Evolutionary conservation across 208 protist genomes (phyloP), one percentile per base, ranked within the genome.

Genomic region (Leishmania mexicana): DNA sequence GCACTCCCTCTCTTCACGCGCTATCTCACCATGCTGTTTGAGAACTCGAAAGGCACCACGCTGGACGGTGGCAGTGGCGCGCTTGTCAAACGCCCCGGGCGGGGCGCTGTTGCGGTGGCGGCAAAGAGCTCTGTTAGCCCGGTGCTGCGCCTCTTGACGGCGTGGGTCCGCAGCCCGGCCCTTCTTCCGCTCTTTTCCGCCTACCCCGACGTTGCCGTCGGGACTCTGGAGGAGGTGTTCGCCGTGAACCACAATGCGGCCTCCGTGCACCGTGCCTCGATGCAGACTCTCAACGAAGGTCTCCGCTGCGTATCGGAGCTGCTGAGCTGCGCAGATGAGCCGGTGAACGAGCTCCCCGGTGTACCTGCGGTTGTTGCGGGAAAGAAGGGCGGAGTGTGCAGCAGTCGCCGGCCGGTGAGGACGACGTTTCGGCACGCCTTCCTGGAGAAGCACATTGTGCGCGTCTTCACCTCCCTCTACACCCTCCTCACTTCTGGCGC

Each of bases 251-350:
- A 77, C 51, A 51, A 42, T 60, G 60, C 78, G 17, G 35, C 70
- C 15, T 77, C 84, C 11, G 76, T 90, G 40, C 88, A 91, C 73
- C 87, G 88, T 31, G 84, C 89, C 42, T 84, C 88, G 0, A 76
- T 77, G 5, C 79, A 88, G 42, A 76, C 87, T 28, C 73, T 97
- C 17, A 85, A 89, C 81, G 87, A 93, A 38, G 94, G 89, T 60
- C 84, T 97, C n/a, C 87, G 89, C 78, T 95, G 88, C 81, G 78
- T 97, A n/a, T 89, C 90, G 11, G 84, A 91, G 76, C 85, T 97
- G 72, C 88, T 97, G 31, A 77, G 81, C 35, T 79, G 81, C 58
- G 83, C 84, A 17, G 89, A 95, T 31, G 89, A 92, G 67, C 17
- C 68, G 11, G 81, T 97, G 58, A 71, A 84, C 6, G n/a, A 70